Evolutionary conservation across 805 yeast species (phyloP).

Genomic region (Ogataea trehaloabstinens): DNA sequence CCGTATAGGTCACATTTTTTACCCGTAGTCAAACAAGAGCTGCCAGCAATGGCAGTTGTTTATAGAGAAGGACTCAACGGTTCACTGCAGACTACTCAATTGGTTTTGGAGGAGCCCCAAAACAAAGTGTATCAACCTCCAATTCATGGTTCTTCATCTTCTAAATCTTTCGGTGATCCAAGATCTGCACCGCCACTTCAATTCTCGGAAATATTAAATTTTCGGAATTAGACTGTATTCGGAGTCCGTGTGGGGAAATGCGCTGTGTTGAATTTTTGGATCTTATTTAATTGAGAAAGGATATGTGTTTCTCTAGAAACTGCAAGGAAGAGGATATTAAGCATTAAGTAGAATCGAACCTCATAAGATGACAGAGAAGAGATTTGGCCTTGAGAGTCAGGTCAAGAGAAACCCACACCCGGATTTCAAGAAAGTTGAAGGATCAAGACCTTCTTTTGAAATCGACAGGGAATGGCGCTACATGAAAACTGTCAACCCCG

Average conservation of each 20-base stretch:
- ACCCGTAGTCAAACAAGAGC: background rate
- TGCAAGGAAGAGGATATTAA: too few relatives aligned
- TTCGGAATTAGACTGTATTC: too few relatives aligned
- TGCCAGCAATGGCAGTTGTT: background rate
- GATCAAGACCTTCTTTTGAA: constrained; percentile 9
- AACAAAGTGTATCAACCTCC: background rate
- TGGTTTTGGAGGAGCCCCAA: background rate
- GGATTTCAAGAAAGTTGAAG: constrained; percentile 8
- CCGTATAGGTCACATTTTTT: background rate
- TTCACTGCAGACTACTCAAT: background rate
- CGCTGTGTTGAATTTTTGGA: too few relatives aligned
- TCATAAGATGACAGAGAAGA: constrained; percentile 1
- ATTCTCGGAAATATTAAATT: too few relatives aligned
- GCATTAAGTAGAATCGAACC: too few relatives aligned
- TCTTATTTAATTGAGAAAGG: too few relatives aligned
- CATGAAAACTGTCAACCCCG: constrained; percentile 20
- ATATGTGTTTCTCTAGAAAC: too few relatives aligned
- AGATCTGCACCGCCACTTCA: constrained; percentile 4
- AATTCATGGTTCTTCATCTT: constrained; percentile 1
- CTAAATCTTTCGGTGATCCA: constrained; percentile 4
- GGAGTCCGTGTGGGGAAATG: too few relatives aligned
- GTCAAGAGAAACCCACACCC: constrained; percentile 3
- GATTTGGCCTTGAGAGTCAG: constrained; percentile 2
- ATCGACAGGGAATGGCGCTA: constrained; percentile 5
- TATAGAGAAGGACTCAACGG: background rate